phyloP scores from a whole-genome alignment of 2,329 filamentous ascomycete genomes.

The Graphilbum ipis-grandicollis region DNA sequence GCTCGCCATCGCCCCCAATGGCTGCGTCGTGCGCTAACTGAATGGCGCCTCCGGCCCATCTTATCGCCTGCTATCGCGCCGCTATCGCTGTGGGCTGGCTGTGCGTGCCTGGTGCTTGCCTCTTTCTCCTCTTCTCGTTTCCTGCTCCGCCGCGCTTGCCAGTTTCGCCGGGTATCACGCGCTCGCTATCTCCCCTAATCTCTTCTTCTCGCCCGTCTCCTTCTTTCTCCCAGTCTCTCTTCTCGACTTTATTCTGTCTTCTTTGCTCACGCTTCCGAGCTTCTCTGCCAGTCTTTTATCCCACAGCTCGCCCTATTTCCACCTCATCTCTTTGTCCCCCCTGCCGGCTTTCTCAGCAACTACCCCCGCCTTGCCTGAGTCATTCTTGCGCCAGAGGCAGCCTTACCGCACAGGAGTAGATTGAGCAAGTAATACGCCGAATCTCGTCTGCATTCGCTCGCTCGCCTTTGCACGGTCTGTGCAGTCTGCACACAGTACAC shows the following conservation, averaged over 20 bases:
- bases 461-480: too few relatives aligned
- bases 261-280: too few relatives aligned
- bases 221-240: neutral
- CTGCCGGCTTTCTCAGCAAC: conserved; percentile 1
- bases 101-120: neutral
- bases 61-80: neutral
- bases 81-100: neutral
- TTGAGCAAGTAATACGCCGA: neutral
- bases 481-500: too few relatives aligned
- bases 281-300: neutral
- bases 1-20: conserved; percentile 4
- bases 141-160: neutral
- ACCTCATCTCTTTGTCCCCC: neutral
- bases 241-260: neutral
- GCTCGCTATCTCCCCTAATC: neutral
- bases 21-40: neutral
- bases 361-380: conserved; percentile 4
- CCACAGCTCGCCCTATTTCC: neutral
- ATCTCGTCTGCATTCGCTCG: neutral
- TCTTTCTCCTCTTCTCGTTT: neutral
- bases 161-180: neutral
- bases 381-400: conserved; percentile 8
- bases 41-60: neutral
- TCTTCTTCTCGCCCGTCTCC: neutral
- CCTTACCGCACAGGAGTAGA: neutral